phyloP scores from a whole-genome alignment of 345 rosid genomes.

The Schrenkiella parvula region DNA sequence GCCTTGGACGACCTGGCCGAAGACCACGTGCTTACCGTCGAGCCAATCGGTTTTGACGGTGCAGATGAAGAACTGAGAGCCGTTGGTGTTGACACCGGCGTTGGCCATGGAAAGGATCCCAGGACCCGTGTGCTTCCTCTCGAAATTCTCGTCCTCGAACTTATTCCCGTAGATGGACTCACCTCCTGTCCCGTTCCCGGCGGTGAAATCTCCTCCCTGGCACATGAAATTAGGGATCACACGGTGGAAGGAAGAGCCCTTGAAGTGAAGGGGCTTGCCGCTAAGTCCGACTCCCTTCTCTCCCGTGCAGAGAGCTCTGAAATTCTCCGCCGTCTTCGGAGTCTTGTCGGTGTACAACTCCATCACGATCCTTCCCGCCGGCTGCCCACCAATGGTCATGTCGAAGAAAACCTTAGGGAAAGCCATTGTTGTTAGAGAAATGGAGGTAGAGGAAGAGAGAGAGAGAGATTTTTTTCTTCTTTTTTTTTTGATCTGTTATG shows the following conservation, averaged over 20 bases:
- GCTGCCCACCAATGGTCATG: conserved; percentile 44
- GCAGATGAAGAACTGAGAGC: conserved; percentile 77
- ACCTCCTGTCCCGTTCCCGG: conserved; percentile 76
- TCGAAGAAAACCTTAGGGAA: conserved; percentile 69
- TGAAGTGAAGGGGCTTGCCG: conserved; percentile 85
- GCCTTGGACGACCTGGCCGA: conserved; percentile 64
- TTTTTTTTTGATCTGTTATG: neutral
- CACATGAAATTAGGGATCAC: conserved; percentile 85
- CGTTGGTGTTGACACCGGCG: conserved; percentile 65
- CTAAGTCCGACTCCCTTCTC: conserved; percentile 54
- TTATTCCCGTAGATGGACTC: conserved; percentile 76
- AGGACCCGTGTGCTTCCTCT: conserved; percentile 66
- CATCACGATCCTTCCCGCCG: conserved; percentile 60
- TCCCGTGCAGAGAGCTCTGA: conserved; percentile 84
- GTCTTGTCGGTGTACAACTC: conserved; percentile 58
- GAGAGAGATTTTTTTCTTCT: no score
- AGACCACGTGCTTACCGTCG: conserved; percentile 79
- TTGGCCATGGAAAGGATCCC: conserved; percentile 82
- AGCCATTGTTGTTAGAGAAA: conserved; percentile 26
- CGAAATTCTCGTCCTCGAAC: conserved; percentile 76
- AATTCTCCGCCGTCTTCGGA: conserved; percentile 69
- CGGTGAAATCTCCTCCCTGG: conserved; percentile 86
- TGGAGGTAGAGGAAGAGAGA: no score
- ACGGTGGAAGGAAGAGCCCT: conserved; percentile 68
- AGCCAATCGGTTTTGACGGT: conserved; percentile 70